Evolutionary conservation across 2,329 filamentous ascomycete genomes (phyloP), one percentile per base, ranked within the genome.

Genomic region (Sporothrix globosa): DNA sequence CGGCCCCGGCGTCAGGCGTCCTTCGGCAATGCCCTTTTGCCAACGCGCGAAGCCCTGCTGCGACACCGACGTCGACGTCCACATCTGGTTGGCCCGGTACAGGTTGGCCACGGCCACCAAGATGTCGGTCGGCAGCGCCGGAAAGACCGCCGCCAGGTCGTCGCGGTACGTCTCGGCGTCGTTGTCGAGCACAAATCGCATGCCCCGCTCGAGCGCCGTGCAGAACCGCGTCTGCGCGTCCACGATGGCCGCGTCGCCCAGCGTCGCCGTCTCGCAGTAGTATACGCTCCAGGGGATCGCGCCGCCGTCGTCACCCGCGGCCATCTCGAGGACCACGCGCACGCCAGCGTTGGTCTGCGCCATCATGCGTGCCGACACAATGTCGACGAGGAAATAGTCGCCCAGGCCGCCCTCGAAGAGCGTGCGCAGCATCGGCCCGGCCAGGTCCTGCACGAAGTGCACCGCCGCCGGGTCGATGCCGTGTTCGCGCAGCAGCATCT

Each of bases 241-340:
- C 4, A 73, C 53, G 1, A 73, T 52, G 3, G 50, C 39, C 13
- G 70, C 34, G 34, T 34, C 34, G 34, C 34, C 34, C 34, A 34
- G 7, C 0, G 66, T 39, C 19, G 30, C 54, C 5, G 70, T 61
- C 46, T 74, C 70, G 17, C 70, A 67, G 50, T 74, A 74, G 60
- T 74, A 74, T 13, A 74, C 73, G 52, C 73, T 74, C 71, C 71
- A 73, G 5, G 73, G 71, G 19, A 73, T 68, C 7, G 7, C 34
- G 34, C 9, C 34, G 14, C 70, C 70, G n/a, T 66, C 71, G 2
- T 24, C 61, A 4, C 46, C 27, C 5, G 69, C 63, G 65, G 68
- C 72, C 61, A 65, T 70, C 30, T 72, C 63, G 27, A 72, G n/a
- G 24, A 54, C 69, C 10, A 73, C 70, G 17, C 34, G 41, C n/a